phyloP scores from a whole-genome alignment of 164 flowering plant species.

The Vitis vinifera region ASM3070453v1 NC_081806.1:9951501-9952000 shows the following conservation, averaged over 20 bases:
- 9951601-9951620: slow-evolving; percentile 44
- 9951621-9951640: slow-evolving; percentile 28
- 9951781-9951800: slow-evolving; percentile 22
- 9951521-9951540: slow-evolving; percentile 17
- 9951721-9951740: slow-evolving; percentile 41
- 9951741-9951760: slow-evolving; percentile 13
- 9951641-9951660: slow-evolving; percentile 23
- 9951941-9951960: slow-evolving; percentile 19
- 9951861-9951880: slow-evolving; percentile 22
- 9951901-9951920: slow-evolving; percentile 4
- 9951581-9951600: slow-evolving; percentile 28
- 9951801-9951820: slow-evolving; percentile 10
- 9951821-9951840: slow-evolving; percentile 28
- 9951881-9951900: slow-evolving; percentile 35
- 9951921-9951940: slow-evolving; percentile 32
- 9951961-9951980: neutral
- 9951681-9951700: slow-evolving; percentile 27
- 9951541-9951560: slow-evolving; percentile 45
- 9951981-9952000: neutral
- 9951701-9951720: slow-evolving; percentile 66
- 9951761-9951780: slow-evolving; percentile 3
- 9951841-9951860: slow-evolving; percentile 26
- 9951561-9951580: slow-evolving; percentile 52
- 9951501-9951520: neutral
- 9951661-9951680: slow-evolving; percentile 36